Evolutionary conservation across 2,329 filamentous ascomycete species (phyloP).

Genomic region (Aspergillus novofumigatus): DNA sequence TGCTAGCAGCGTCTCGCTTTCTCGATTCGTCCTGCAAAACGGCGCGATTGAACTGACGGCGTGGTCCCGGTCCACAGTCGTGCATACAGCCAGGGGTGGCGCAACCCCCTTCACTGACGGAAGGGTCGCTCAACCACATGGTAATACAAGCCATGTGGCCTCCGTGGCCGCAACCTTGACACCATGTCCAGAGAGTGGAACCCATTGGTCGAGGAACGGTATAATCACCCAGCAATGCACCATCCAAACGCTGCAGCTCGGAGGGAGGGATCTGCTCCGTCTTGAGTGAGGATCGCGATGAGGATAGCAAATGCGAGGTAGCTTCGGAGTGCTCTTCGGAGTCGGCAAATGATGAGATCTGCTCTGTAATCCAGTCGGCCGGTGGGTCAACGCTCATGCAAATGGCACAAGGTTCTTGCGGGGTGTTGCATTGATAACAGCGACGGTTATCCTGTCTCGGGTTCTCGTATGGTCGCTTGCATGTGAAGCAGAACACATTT

Average conservation of each 20-base stretch:
- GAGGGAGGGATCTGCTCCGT: constrained; percentile 28
- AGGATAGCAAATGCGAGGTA: constrained; percentile 41
- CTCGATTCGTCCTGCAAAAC: constrained; percentile 29
- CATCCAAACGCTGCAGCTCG: constrained; percentile 23
- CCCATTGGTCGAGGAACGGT: constrained; percentile 28
- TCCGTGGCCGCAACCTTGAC: constrained; percentile 58
- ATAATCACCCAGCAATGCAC: constrained; percentile 15
- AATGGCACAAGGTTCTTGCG: constrained; percentile 39
- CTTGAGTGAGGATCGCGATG: constrained; percentile 40
- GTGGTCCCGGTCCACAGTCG: constrained; percentile 52
- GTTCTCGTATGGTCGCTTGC: constrained; percentile 54
- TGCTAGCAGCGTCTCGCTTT: constrained; percentile 29
- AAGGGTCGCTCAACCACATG: constrained; percentile 50
- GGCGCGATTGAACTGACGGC: constrained; percentile 38
- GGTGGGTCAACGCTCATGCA: constrained; percentile 41
- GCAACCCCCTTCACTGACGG: constrained; percentile 52
- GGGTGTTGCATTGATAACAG: constrained; percentile 48
- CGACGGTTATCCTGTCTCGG: constrained; percentile 45
- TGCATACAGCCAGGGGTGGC: constrained; percentile 57
- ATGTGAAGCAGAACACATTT: constrained; percentile 53
- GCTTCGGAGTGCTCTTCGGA: constrained; percentile 15
- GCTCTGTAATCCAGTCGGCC: constrained; percentile 35
- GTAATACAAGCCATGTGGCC: constrained; percentile 56
- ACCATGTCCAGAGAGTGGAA: constrained; percentile 51
- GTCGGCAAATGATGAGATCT: constrained; percentile 8